Evolutionary conservation across 768 basidiomycete genomes (phyloP), one percentile per base, ranked within the genome.

Genomic region (Lactarius vividus): DNA sequence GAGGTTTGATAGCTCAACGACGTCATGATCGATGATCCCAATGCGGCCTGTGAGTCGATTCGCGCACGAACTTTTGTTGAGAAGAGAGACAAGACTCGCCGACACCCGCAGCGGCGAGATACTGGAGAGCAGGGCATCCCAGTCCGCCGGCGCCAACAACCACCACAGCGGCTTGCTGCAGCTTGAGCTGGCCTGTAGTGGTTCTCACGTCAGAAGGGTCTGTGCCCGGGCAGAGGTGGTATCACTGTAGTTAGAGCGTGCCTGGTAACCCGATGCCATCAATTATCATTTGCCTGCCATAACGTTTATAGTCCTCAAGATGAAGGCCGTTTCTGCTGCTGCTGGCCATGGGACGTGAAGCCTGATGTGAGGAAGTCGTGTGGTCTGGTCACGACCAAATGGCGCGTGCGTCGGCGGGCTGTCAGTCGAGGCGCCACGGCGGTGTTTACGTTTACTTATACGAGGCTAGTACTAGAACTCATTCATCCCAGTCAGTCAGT

Each of bases 201-300:
- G 26, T 52, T 26, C 23, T 52, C 11, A 52, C 8, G 7, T 10
- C 10, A 11, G 26, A 37, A 71, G 8, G 20, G 42, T n/a, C n/a
- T 10, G 44, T n/a, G 11, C 10, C 20, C 46, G 8, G 44, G 40
- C 40, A 26, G 67, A 71, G 54, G 56, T 7, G 53, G 28, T 15
- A 11, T 11, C 33, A 33, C 33, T 2, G 33, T 60, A 7, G 52
- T 39, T 29, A 4, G 40, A 46, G 65, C 77, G 56, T 63, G 90
- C 96, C 96, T 77, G 85, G 81, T 2, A 98, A 81, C 10, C 96
- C 96, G 73, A 97, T 89, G 20, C 87, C 89, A 64, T 92, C 86
- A 61, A 97, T 78, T 64, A 98, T 94, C 95, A 99, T 96, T 74
- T 99, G 96, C 62, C 97, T 82, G 53, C 96, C 95, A 86, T 98